These are phyloP conservation scores for Blumeria hordei DNA, from an alignment of 2,329 filamentous ascomycete species.

Conservation along the genomic window DNA sequence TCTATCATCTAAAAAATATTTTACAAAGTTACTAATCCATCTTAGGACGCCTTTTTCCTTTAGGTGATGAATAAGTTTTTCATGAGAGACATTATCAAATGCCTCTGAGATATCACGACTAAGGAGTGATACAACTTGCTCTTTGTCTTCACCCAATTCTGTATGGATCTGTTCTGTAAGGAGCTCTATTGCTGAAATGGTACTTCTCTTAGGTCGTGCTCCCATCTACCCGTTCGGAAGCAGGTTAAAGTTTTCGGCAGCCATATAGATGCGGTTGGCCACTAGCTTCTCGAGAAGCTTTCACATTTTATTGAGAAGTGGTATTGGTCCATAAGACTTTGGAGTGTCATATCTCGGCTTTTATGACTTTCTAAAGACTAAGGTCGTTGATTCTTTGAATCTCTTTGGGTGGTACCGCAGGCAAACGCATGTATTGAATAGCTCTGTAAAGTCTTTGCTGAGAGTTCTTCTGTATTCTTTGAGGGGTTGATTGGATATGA, in stretches of 20 bases:
- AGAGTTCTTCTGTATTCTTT: background rate
- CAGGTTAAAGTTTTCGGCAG: background rate
- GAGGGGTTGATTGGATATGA: background rate
- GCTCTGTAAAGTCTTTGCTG: background rate
- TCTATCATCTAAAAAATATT: too few relatives aligned
- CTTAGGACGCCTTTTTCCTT: too few relatives aligned
- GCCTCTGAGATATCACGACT: background rate
- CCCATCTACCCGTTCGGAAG: background rate
- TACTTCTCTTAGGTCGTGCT: background rate
- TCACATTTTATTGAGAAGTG: background rate
- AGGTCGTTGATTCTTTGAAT: background rate
- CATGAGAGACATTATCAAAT: too few relatives aligned
- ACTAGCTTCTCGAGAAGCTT: background rate
- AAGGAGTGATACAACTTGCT: background rate
- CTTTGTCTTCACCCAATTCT: background rate
- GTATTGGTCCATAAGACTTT: background rate
- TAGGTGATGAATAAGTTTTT: too few relatives aligned
- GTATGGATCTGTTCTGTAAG: background rate
- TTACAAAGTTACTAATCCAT: too few relatives aligned
- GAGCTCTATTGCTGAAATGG: background rate
- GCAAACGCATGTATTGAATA: background rate
- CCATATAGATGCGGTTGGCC: background rate
- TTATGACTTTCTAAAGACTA: background rate
- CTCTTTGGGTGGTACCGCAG: background rate
- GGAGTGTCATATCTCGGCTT: slow-evolving; percentile 1